phyloP scores from a whole-genome alignment of 208 protist species.

The Trypanosoma cruzi region DNA sequence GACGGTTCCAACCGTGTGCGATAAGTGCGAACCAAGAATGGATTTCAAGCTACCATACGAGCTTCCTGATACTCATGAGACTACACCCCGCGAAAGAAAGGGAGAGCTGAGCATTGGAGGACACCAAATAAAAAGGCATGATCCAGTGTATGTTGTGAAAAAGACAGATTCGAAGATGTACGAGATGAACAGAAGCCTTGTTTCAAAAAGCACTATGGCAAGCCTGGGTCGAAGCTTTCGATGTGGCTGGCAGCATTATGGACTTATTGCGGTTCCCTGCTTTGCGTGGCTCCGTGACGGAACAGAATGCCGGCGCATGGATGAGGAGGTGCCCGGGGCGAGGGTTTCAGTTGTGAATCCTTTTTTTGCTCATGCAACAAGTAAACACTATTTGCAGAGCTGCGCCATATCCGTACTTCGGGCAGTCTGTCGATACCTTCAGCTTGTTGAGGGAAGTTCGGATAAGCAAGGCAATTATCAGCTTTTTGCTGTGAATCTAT shows the following conservation, averaged over 20 bases:
- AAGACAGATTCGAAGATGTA: conserved; percentile 34
- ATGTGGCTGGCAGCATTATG: conserved; percentile 46
- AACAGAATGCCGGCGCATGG: conserved; percentile 34
- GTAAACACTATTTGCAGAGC: conserved; percentile 44
- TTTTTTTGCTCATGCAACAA: conserved; percentile 61
- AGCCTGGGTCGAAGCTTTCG: conserved; percentile 67
- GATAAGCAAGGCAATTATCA: conserved; percentile 19
- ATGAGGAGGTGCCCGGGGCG: conserved; percentile 68
- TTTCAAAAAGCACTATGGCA: conserved; percentile 35
- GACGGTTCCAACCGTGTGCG: not conserved
- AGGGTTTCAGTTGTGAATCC: conserved; percentile 33
- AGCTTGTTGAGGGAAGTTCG: conserved; percentile 4
- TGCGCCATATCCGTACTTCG: conserved; percentile 63
- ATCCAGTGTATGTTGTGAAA: conserved; percentile 34
- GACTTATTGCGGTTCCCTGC: conserved; percentile 47
- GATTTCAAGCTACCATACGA: conserved; percentile 70
- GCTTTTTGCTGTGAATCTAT: conserved; percentile 32
- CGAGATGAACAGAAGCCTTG: conserved; percentile 35
- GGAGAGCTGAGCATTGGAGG: conserved; percentile 9
- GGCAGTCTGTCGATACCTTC: conserved; percentile 20
- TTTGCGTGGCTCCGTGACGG: conserved; percentile 78
- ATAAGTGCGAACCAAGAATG: not conserved
- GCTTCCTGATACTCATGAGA: conserved; percentile 46
- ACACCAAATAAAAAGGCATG: not conserved
- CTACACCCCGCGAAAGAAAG: conserved; percentile 20